Conservation (phyloP, 441 rosid genomes). For the Brassica hybrid region DNA sequence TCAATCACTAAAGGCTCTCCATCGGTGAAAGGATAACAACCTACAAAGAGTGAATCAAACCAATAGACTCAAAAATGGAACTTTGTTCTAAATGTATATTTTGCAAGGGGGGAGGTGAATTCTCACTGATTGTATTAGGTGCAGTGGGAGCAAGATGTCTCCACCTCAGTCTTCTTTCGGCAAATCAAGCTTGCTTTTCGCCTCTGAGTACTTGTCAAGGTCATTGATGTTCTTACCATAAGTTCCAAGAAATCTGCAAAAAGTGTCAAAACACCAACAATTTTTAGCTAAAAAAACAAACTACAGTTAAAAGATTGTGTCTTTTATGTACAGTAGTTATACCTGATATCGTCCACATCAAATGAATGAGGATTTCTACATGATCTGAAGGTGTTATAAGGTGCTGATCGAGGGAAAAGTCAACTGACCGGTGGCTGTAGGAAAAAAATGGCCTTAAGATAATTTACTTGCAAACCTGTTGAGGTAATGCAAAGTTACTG, state of each 20-base stretch:
- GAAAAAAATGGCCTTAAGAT: constrained; percentile 26
- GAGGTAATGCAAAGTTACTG: constrained; percentile 91
- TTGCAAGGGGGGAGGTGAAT: neutral
- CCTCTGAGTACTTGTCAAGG: too few species aligned
- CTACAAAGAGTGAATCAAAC: constrained; percentile 48
- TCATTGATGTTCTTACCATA: too few species aligned
- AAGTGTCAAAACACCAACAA: too few species aligned
- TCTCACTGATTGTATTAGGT: constrained; percentile 88
- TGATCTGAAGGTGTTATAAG: constrained; percentile 78
- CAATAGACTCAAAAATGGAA: neutral
- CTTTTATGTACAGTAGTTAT: constrained; percentile 8
- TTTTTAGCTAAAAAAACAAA: too few species aligned
- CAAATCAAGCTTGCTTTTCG: too few species aligned
- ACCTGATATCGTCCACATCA: constrained; percentile 87
- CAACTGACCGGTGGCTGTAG: constrained; percentile 56
- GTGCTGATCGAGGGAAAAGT: neutral
- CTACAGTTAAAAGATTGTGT: neutral
- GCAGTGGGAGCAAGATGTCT: constrained; percentile 80
- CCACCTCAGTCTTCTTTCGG: too few species aligned
- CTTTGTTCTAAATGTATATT: neutral
- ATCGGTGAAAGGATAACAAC: constrained; percentile 62
- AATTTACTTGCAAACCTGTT: constrained; percentile 63
- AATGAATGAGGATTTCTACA: constrained; percentile 96
- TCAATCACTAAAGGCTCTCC: constrained; percentile 81
- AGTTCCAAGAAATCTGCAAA: too few species aligned